phyloP scores from a whole-genome alignment of 441 rosid genomes.

The Dalechampia spathulata region DNA sequence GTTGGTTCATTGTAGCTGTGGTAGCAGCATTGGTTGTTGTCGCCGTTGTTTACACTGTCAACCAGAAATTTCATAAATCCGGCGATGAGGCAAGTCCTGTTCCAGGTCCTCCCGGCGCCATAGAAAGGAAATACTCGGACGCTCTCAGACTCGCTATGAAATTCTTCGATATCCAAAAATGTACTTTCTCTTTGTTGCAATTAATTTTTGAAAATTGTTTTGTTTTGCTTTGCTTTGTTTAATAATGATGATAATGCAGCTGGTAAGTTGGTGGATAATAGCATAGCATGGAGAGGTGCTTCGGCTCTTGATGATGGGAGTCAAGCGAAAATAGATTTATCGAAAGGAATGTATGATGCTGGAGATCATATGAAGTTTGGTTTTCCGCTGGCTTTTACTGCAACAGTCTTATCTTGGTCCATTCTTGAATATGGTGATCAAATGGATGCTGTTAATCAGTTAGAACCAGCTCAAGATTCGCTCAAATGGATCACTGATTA shows the following conservation, averaged over 20 bases:
- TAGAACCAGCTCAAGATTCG: conserved; percentile 48
- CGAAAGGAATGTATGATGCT: conserved; percentile 75
- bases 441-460: conserved; percentile 53
- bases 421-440: conserved; percentile 64
- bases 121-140: conserved; percentile 61
- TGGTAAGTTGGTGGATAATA: conserved; percentile 43
- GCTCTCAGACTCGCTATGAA: conserved; percentile 75
- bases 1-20: conserved; percentile 47
- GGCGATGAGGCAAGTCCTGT: conserved; percentile 24
- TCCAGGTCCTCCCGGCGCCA: conserved; percentile 78
- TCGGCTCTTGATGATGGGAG: conserved; percentile 61
- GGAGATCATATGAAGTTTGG: conserved; percentile 75
- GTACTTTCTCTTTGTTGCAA: conserved; percentile 25
- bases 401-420: conserved; percentile 56
- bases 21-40: conserved; percentile 44
- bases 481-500: conserved; percentile 79
- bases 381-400: conserved; percentile 67
- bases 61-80: conserved; percentile 35
- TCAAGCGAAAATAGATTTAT: conserved; percentile 41
- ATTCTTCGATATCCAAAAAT: conserved; percentile 89
- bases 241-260: conserved; percentile 26
- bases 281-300: conserved; percentile 68
- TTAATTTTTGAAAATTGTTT: background rate
- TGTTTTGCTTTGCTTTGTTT: too few relatives aligned
- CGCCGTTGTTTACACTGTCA: conserved; percentile 46